Evolutionary conservation across 345 rosid genomes (phyloP), one percentile per base, ranked within the genome.

Genomic region (Salix purpurea): DNA sequence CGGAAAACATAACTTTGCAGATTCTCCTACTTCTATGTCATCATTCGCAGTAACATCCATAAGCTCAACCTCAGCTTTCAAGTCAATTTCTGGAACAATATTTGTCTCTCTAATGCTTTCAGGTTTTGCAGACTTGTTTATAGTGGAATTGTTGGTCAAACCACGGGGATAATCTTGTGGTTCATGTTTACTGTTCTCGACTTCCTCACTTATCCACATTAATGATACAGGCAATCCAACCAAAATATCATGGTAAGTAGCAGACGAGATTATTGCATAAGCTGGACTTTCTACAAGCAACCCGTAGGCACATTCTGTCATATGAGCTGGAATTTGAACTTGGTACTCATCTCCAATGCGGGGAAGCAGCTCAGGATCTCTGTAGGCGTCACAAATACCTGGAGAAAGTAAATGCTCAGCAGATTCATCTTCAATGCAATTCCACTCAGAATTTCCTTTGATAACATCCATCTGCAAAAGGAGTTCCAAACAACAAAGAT

Each of bases 261-360:
- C 67, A 36, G 42, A 62, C 1, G n/a, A 11, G n/a, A 36, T n/a
- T 58, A 24, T 73, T 74, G 71, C 78, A 46, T 75, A 80, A 60
- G 67, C 60, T 34, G 73, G 69, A 34, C 52, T 74, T 42, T 74
- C 70, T 12, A 61, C 70, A 30, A 64, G 71, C 70, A 24, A 60
- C 71, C 58, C 71, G 69, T 48, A 30, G 44, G 76, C 73, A 39
- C 78, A 67, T 74, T 76, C 77, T 8, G 79, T 76, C n/a, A 80
- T n/a, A 44, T 86, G 73, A 65, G 83, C 58, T 13, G 94, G 90
- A 78, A 87, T 84, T 65, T 86, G 80, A 44, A 71, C 91, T 84
- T 90, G 94, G 74, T 84, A 86, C 73, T 84, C 71, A 23, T 81
- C 87, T 68, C 94, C 91, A 71, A 90, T 76, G 37, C 90, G 88